A percentile compares a stretch with the other conserved stretches of the same genome.
These are phyloP conservation scores for Podospora australis DNA, from an alignment of 495 filamentous ascomycete species.

Conservation along the genomic window DNA sequence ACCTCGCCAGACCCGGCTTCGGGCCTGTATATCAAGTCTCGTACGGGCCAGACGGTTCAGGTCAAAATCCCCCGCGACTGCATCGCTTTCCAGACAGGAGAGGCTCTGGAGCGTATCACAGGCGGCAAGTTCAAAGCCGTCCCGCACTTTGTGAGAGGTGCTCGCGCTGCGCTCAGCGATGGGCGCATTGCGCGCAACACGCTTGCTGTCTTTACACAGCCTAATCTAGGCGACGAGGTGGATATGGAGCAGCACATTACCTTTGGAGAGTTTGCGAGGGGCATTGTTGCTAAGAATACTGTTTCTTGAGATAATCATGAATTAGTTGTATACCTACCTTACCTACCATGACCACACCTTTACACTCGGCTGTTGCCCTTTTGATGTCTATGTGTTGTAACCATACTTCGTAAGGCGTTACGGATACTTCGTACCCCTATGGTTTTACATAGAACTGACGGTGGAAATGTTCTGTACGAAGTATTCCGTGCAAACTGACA, in stretches of 20 bases:
- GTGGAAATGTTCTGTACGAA: background rate
- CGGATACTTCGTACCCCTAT: too few relatives aligned
- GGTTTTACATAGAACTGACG: too few relatives aligned
- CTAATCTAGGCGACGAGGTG: conserved; percentile 83
- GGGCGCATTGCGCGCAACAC: conserved; percentile 77
- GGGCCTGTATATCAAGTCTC: conserved; percentile 86
- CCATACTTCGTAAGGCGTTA: too few relatives aligned
- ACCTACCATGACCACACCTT: background rate
- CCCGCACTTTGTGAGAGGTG: conserved; percentile 88
- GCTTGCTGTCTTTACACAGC: conserved; percentile 94
- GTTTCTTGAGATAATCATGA: conserved; percentile 23
- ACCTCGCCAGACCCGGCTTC: conserved; percentile 72
- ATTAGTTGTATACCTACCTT: background rate
- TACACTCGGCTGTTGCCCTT: too few relatives aligned
- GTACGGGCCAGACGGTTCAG: conserved; percentile 69
- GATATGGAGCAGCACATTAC: conserved; percentile 60
- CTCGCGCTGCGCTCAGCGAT: conserved; percentile 37
- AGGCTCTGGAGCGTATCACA: conserved; percentile 85
- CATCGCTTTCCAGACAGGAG: conserved; percentile 93
- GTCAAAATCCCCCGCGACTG: conserved; percentile 86
- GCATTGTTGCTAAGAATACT: conserved; percentile 76
- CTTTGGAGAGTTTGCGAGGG: conserved; percentile 85
- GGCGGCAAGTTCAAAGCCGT: conserved; percentile 84
- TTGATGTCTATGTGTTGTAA: too few relatives aligned
- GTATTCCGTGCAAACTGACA: background rate